Conservation (phyloP, 2,329 filamentous ascomycete species). For the Fusarium buxicola region DNA sequence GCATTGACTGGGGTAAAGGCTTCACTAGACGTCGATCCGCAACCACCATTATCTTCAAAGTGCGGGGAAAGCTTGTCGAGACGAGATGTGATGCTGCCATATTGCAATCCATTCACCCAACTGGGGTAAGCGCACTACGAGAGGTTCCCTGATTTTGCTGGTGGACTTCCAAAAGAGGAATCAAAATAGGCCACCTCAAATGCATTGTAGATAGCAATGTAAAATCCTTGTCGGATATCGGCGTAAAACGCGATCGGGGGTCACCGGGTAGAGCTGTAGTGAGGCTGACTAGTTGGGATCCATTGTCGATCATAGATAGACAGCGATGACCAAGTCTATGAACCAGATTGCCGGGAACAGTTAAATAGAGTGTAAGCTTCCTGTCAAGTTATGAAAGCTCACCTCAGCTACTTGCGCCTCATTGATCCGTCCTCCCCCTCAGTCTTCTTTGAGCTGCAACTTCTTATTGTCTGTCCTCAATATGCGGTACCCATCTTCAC, state of each 20-base stretch:
- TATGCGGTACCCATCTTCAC: constrained; percentile 11
- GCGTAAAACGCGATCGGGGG: too few species aligned
- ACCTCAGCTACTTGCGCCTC: background rate
- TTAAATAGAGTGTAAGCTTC: background rate
- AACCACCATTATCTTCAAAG: background rate
- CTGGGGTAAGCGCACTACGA: background rate
- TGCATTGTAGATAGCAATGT: background rate
- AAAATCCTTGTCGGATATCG: background rate
- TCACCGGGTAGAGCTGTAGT: too few species aligned
- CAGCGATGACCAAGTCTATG: too few species aligned
- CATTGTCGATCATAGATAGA: too few species aligned
- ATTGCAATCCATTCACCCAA: constrained; percentile 17
- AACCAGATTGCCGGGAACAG: too few species aligned
- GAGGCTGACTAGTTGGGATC: too few species aligned
- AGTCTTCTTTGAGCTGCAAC: background rate
- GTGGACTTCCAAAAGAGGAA: constrained; percentile 18
- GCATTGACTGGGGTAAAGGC: background rate
- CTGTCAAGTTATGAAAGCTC: background rate
- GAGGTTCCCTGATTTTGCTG: constrained; percentile 9
- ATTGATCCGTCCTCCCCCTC: background rate
- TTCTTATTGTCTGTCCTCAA: background rate
- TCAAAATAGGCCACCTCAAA: background rate
- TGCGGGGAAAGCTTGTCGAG: constrained; percentile 14
- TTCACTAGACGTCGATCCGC: background rate
- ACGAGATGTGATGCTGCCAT: background rate